phyloP scores from a whole-genome alignment of 371 early-diverging fungal genomes.

The Rhizopus stolonifer region DNA sequence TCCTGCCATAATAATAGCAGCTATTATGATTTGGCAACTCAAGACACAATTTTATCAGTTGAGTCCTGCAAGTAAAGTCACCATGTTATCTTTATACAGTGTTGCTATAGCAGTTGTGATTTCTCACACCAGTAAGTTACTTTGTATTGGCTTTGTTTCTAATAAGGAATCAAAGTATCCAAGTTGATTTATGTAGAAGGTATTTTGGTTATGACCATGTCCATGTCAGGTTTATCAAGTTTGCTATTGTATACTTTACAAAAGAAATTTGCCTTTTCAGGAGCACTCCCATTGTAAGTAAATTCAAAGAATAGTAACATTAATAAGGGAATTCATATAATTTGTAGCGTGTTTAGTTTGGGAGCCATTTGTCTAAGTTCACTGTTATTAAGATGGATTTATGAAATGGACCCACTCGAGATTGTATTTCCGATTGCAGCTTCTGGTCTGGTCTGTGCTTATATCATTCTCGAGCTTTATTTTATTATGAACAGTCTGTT shows the following conservation, averaged over 20 bases:
- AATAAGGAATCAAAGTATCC: too few species aligned
- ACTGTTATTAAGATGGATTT: slow-evolving; percentile 16
- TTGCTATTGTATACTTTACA: slow-evolving; percentile 18
- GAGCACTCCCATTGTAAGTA: slow-evolving; percentile 31
- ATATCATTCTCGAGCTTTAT: slow-evolving; percentile 42
- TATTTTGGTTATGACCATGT: slow-evolving; percentile 18
- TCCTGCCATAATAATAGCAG: slow-evolving; percentile 6
- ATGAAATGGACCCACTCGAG: slow-evolving; percentile 24
- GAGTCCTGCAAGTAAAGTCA: background rate
- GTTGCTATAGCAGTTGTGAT: slow-evolving; percentile 9
- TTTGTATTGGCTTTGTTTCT: too few species aligned
- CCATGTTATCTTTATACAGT: slow-evolving; percentile 3
- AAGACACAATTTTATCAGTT: slow-evolving; percentile 18
- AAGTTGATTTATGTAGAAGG: slow-evolving; percentile 22
- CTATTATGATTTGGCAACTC: slow-evolving; percentile 21
- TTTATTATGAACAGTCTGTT: slow-evolving; percentile 39
- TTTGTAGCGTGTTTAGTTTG: slow-evolving; percentile 23
- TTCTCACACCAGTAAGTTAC: slow-evolving; percentile 18
- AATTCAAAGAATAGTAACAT: background rate
- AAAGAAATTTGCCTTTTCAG: slow-evolving; percentile 18
- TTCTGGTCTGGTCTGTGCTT: slow-evolving; percentile 31
- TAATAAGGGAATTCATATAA: background rate
- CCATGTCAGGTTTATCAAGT: slow-evolving; percentile 14
- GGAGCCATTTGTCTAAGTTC: slow-evolving; percentile 20
- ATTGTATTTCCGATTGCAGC: slow-evolving; percentile 39